Base-by-base conservation (phyloP, 176 grass and related monocot species). In the Secale cereale region DNA sequence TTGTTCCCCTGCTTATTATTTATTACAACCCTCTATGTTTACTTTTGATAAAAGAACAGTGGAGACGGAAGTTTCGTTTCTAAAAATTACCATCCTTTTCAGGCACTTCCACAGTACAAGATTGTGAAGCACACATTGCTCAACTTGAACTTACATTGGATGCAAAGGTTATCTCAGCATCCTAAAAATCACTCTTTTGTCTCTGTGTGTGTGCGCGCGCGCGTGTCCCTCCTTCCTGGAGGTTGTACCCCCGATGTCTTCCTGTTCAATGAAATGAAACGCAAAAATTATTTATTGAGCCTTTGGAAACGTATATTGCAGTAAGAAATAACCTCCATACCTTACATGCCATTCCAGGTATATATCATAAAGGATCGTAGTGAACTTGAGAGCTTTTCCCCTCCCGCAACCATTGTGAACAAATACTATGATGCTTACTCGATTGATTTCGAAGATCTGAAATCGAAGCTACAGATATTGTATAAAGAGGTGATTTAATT, bases 361-460 rank as follows among this genome's bases (percentile, higher is more conserved):
- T 86, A 89, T 78, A 84, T 59, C 9, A 36, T 92, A 72, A 63
- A 92, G 75, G 90, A 89, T 80, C 82, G 75, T 59, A 52, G 72
- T 83, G 90, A 86, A 70, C 72, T 92, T 80, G 90, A 89, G 69
- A 83, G 37, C 68, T 86, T 86, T 41, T 83, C 80, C 73, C 81
- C 83, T 83, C 57, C 69, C 70, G 69, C 87, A 80, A 80, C 60
- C 70, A 60, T 80, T 86, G 80, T 92, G 29, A 86, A 76, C 33
- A 83, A 82, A 92, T 92, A 89, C 50, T 89, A 92, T 92, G 83
- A 89, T 65, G 59, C 90, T 70, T 89, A 89, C 61, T 83, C 86
- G 67, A 46, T 83, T 81, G 76, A 86, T 83, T 86, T 83, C 69
- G 76, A 86, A 76, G 46, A 89, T 69, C 76, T 92, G 52, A 74